These are phyloP conservation scores for Gnaphalium uliginosum DNA, from an alignment of 129 eudicot genomes.

Conservation along the genomic window DNA sequence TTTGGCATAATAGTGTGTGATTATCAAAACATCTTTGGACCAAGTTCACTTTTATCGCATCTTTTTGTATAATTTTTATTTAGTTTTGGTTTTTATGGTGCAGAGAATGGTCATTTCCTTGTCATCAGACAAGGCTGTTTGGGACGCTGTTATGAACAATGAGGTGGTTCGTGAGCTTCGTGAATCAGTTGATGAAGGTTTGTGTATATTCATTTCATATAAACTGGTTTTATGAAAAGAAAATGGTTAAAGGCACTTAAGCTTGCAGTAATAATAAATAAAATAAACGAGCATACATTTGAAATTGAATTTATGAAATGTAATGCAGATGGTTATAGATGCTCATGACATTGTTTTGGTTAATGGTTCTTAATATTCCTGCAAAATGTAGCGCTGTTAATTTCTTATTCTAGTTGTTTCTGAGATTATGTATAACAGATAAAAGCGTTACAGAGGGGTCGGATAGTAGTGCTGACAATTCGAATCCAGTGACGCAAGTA, in stretches of 20 bases:
- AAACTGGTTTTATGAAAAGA: too few species aligned
- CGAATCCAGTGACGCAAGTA: slow-evolving; percentile 40
- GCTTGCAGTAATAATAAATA: too few species aligned
- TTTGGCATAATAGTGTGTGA: too few species aligned
- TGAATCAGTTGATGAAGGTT: slow-evolving; percentile 55
- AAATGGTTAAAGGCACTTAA: too few species aligned
- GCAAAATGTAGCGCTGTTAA: not conserved
- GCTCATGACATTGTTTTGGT: too few species aligned
- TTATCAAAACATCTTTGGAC: not conserved
- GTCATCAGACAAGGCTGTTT: slow-evolving; percentile 81
- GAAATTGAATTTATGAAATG: not conserved
- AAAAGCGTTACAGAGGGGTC: slow-evolving; percentile 15
- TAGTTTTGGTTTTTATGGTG: not conserved
- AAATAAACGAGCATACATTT: too few species aligned
- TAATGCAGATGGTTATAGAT: not conserved
- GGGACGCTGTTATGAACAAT: slow-evolving; percentile 91
- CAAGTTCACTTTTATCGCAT: too few species aligned
- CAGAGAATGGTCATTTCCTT: slow-evolving; percentile 80
- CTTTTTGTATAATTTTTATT: not conserved
- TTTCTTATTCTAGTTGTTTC: not conserved
- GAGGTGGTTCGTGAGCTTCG: slow-evolving; percentile 81
- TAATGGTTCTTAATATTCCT: not conserved
- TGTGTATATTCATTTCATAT: not conserved
- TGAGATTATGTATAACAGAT: slow-evolving; percentile 32
- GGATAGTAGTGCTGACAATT: slow-evolving; percentile 21